Base-by-base conservation (phyloP, 2,329 filamentous ascomycete genomes). In the Monilinia vaccinii-corymbosi region DNA sequence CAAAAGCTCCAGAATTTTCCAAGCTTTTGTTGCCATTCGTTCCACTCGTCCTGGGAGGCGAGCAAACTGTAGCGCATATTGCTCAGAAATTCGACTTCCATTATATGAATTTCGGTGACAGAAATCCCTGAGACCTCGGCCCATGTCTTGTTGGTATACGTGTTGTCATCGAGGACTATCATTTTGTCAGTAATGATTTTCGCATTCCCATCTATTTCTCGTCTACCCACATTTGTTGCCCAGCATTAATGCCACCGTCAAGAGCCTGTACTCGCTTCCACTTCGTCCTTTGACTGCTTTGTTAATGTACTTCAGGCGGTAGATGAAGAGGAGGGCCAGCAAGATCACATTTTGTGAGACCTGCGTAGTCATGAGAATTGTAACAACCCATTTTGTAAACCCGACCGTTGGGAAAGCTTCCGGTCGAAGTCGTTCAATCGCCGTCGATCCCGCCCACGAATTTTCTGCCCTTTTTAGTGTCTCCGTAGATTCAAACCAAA, bases 71-170 rank as follows among this genome's bases (percentile, higher is more conserved):
- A 99, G 70, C 93, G 85, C 87, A 99, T 96, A 74, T 97, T 97
- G 78, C 93, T 97, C 64, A 99, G 78, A 69, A 99, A 99, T 73
- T 99, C 94, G n/a, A 99, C 94, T 73, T 99, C 94, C 94, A 99
- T 99, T 48, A 97, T 88, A 72, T 99, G 94, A 56, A 99, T 96
- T 74, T 99, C 94, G 62, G 88, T 85, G 14, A 97, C 93, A 1
- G 89, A 86, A 63, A 99, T 96, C 48, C 89, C 89, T 0, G 94
- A 97, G 13, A 99, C 94, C 69, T 99, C 94, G 2, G 93, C 94
- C 94, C 94, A 99, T 0, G 94, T 99, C 78, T 97, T 97, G 78
- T 99, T 99, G 42, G 94, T 97, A 75, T 99, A 99, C 0, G 94
- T 97, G 73, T 97, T 99, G 74, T 99, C 94, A 71, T 99, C 94